These are phyloP conservation scores for Tetragonia tetragonoides DNA, from an alignment of 148 eudicot species.

Conservation along the genomic window DNA sequence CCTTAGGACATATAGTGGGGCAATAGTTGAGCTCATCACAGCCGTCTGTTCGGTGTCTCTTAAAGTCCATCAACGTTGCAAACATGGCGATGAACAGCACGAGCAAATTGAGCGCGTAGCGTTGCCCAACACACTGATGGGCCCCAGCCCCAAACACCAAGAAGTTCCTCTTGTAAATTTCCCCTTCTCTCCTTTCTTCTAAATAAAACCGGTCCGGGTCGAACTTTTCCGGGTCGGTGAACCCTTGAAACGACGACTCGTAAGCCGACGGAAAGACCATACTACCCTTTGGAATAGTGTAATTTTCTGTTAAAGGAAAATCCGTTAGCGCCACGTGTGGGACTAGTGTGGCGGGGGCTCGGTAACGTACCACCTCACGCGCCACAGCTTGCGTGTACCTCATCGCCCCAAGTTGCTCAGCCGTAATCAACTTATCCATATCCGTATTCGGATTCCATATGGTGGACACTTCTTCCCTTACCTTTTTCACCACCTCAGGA, in stretches of 20 bases:
- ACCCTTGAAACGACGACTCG: conserved; percentile 90
- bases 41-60: conserved; percentile 61
- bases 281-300: conserved; percentile 66
- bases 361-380: conserved; percentile 63
- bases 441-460: conserved; percentile 44
- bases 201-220: conserved; percentile 79
- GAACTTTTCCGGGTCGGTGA: conserved; percentile 56
- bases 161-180: conserved; percentile 55
- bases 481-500: conserved; percentile 51
- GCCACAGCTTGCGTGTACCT: conserved; percentile 89
- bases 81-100: conserved; percentile 75
- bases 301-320: conserved; percentile 46
- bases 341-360: conserved; percentile 78
- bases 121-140: conserved; percentile 91
- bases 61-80: conserved; percentile 54
- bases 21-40: conserved; percentile 70
- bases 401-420: conserved; percentile 56
- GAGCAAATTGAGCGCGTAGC: conserved; percentile 67
- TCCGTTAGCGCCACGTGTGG: conserved; percentile 75
- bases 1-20: conserved; percentile 84
- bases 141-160: conserved; percentile 81
- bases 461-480: conserved; percentile 44
- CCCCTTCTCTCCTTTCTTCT: conserved; percentile 71
- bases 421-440: conserved; percentile 32
- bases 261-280: conserved; percentile 81